These are phyloP conservation scores for Cyclotella baltica DNA, from an alignment of 108 stramenopile genomes.

Conservation along the genomic window DNA sequence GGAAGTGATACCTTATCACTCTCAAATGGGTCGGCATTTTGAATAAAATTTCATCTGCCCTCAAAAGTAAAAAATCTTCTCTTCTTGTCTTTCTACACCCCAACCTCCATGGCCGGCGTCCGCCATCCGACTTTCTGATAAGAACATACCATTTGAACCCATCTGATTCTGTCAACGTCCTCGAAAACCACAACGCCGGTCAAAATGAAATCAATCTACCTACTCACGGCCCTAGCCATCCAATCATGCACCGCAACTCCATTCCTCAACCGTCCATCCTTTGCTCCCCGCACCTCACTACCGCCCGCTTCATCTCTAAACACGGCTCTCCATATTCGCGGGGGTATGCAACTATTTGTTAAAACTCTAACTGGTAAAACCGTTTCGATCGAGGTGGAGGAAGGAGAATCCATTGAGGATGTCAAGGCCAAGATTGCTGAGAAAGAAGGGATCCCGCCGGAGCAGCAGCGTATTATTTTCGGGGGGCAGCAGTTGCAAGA, in stretches of 20 bases:
- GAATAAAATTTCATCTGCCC: too few relatives aligned
- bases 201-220: constrained; percentile 38
- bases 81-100: too few relatives aligned
- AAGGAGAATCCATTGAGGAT: constrained; percentile 97
- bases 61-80: too few relatives aligned
- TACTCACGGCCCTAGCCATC: constrained; percentile 30
- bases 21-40: too few relatives aligned
- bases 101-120: too few relatives aligned
- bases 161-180: neutral
- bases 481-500: constrained; percentile 98
- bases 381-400: constrained; percentile 96
- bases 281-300: constrained; percentile 12
- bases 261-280: constrained; percentile 14
- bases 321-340: constrained; percentile 56
- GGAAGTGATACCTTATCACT: too few relatives aligned
- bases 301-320: constrained; percentile 21
- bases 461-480: constrained; percentile 96
- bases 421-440: constrained; percentile 97
- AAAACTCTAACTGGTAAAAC: constrained; percentile 97
- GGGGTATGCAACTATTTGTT: constrained; percentile 96
- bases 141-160: too few relatives aligned
- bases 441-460: constrained; percentile 97
- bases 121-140: too few relatives aligned
- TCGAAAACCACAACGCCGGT: neutral
- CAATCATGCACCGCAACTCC: constrained; percentile 40